Percentiles rank a stretch among this genome's conserved stretches.
phyloP scores from a whole-genome alignment of 1,284 basidiomycete species.

The Microbotryomycetes sp. region DNA sequence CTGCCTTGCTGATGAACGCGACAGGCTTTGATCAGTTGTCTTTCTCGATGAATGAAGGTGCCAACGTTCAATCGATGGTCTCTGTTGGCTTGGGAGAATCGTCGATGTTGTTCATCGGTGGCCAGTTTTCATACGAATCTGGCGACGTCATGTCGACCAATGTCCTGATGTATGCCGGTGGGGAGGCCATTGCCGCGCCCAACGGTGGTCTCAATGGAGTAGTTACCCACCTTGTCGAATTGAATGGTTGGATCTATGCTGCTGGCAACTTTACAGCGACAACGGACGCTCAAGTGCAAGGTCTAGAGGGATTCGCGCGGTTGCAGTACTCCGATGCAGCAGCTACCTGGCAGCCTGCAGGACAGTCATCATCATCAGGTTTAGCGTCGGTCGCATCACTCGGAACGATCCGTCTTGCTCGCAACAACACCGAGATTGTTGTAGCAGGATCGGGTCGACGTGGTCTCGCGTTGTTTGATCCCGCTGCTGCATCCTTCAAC shows the following conservation, averaged over 20 bases:
- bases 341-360: constrained; percentile 43
- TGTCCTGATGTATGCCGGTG: constrained; percentile 58
- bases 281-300: constrained; percentile 61
- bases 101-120: constrained; percentile 61
- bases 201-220: constrained; percentile 42
- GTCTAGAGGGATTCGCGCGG: constrained; percentile 44
- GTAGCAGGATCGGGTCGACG: constrained; percentile 15
- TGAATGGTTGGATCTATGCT: constrained; percentile 57
- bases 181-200: constrained; percentile 43
- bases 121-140: constrained; percentile 56
- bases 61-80: constrained; percentile 53
- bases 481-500: constrained; percentile 12
- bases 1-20: constrained; percentile 17
- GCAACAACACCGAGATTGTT: constrained; percentile 7
- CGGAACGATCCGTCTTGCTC: not conserved
- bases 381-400: constrained; percentile 44
- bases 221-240: constrained; percentile 35
- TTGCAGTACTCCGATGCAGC: constrained; percentile 18
- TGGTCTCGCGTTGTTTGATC: constrained; percentile 25
- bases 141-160: constrained; percentile 54
- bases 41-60: constrained; percentile 15
- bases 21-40: constrained; percentile 24
- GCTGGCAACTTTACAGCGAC: constrained; percentile 80
- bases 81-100: constrained; percentile 51
- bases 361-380: constrained; percentile 46